Conservation (phyloP, 1,284 basidiomycete genomes). For the Moesziomyces sp. region DNA sequence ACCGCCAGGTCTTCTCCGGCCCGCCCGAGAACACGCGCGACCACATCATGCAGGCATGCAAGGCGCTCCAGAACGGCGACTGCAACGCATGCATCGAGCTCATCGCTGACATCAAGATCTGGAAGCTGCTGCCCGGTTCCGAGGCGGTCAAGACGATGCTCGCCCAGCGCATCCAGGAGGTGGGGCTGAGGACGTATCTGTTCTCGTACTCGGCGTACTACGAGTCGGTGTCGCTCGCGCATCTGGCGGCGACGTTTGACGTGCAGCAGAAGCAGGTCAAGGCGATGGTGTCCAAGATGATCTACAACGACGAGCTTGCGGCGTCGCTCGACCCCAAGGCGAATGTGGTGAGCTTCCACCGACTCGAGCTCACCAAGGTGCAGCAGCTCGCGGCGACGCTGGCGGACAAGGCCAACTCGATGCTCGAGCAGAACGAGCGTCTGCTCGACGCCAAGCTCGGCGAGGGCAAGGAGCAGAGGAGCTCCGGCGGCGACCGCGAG, state of each 20-base stretch:
- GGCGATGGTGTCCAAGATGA: conserved; percentile 97
- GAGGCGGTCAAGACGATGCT: conserved; percentile 92
- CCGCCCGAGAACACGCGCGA: conserved; percentile 98
- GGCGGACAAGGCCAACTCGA: conserved; percentile 83
- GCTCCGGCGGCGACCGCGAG: conserved; percentile 44
- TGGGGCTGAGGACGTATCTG: conserved; percentile 93
- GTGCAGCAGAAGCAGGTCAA: conserved; percentile 83
- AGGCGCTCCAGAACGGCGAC: conserved; percentile 93
- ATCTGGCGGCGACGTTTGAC: conserved; percentile 88
- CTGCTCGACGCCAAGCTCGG: conserved; percentile 88
- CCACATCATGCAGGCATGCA: conserved; percentile 99
- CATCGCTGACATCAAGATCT: conserved; percentile 95
- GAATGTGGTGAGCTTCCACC: conserved; percentile 88
- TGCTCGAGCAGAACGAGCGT: conserved; percentile 98
- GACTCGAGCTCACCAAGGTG: conserved; percentile 77
- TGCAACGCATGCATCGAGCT: conserved; percentile 96
- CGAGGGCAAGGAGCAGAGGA: conserved; percentile 52
- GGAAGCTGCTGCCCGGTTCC: conserved; percentile 90
- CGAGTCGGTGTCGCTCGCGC: conserved; percentile 84
- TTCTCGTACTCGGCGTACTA: conserved; percentile 99
- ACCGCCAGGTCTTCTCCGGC: conserved; percentile 96
- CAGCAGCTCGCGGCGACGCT: conserved; percentile 70
- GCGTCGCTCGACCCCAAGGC: conserved; percentile 89
- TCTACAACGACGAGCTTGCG: conserved; percentile 94
- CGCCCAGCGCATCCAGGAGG: conserved; percentile 96